These are phyloP conservation scores for Chionographis japonica DNA, from an alignment of 106 monocot species.

Conservation along the genomic window DNA sequence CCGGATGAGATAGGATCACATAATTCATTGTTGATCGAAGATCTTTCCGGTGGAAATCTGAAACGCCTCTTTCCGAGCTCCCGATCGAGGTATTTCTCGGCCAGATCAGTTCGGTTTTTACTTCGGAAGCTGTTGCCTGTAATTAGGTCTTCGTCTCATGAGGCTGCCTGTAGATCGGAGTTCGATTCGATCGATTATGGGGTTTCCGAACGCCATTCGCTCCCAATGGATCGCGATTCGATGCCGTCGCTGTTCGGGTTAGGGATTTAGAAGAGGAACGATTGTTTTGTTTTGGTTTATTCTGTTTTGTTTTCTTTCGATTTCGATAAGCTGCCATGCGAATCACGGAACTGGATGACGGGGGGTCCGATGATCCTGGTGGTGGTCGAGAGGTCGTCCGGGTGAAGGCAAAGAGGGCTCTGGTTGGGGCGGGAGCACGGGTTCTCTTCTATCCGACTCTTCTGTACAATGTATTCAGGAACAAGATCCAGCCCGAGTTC, in stretches of 20 bases:
- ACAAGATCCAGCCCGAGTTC: slow-evolving; percentile 74
- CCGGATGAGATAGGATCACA: too few relatives aligned
- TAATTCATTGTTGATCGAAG: too few relatives aligned
- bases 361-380: slow-evolving; percentile 7
- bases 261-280: slow-evolving; percentile 8
- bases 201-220: background rate
- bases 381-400: slow-evolving; percentile 15
- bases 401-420: slow-evolving; percentile 39
- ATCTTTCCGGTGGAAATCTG: too few relatives aligned
- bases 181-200: slow-evolving; percentile 7
- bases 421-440: slow-evolving; percentile 72
- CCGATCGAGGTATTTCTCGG: slow-evolving; percentile 10
- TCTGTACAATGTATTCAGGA: slow-evolving; percentile 78
- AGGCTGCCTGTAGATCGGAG: background rate
- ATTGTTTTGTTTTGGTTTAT: slow-evolving; percentile 3
- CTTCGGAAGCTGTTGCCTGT: slow-evolving; percentile 10
- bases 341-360: slow-evolving; percentile 23
- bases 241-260: slow-evolving; percentile 5
- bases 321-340: slow-evolving; percentile 19
- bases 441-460: slow-evolving; percentile 84
- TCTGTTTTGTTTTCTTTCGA: background rate
- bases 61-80: background rate
- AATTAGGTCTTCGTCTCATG: background rate
- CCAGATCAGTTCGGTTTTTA: slow-evolving; percentile 1
- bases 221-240: background rate